Percentiles rank a stretch among this genome's conserved stretches.
These are phyloP conservation scores for Sarocladiaceae sp. DNA, from an alignment of 2,329 filamentous ascomycete genomes.

Conservation along the genomic window DNA sequence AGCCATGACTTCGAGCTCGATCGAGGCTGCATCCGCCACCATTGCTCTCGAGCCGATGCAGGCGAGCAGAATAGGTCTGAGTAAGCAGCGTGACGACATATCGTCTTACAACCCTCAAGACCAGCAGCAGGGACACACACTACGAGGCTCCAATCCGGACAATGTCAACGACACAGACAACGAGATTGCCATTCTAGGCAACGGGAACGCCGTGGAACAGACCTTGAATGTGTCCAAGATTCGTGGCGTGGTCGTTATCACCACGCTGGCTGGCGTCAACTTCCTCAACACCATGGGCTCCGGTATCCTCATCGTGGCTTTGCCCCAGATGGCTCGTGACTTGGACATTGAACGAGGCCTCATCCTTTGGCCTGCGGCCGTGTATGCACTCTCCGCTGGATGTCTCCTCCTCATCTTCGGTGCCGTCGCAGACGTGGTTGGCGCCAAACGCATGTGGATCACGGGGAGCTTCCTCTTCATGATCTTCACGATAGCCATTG, in stretches of 20 bases:
- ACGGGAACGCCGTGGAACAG: neutral
- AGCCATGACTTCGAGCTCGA: neutral
- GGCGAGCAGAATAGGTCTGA: neutral
- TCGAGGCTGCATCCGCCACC: neutral
- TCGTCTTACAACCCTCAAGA: neutral
- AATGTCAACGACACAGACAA: neutral
- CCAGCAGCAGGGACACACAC: too few species aligned
- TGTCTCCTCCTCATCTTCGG: slow-evolving; percentile 25
- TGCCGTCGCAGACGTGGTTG: slow-evolving; percentile 24
- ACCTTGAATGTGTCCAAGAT: slow-evolving; percentile 17
- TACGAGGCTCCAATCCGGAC: too few species aligned
- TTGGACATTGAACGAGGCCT: slow-evolving; percentile 23
- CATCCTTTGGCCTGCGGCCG: slow-evolving; percentile 25
- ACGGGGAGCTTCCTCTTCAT: slow-evolving; percentile 21
- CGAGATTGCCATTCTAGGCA: neutral
- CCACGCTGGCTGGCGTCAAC: slow-evolving; percentile 25
- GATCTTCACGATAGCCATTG: slow-evolving; percentile 22
- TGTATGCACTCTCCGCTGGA: slow-evolving; percentile 21
- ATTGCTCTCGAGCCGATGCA: neutral
- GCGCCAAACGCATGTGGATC: slow-evolving; percentile 22
- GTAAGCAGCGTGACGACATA: neutral
- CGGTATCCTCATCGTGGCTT: slow-evolving; percentile 28
- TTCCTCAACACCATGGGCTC: slow-evolving; percentile 30
- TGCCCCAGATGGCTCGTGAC: slow-evolving; percentile 31
- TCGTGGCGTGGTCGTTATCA: slow-evolving; percentile 22